Percentiles rank a stretch among this genome's conserved stretches.
Evolutionary conservation across 495 filamentous ascomycete genomes (phyloP).

Genomic region (Penicillium arizonense): DNA sequence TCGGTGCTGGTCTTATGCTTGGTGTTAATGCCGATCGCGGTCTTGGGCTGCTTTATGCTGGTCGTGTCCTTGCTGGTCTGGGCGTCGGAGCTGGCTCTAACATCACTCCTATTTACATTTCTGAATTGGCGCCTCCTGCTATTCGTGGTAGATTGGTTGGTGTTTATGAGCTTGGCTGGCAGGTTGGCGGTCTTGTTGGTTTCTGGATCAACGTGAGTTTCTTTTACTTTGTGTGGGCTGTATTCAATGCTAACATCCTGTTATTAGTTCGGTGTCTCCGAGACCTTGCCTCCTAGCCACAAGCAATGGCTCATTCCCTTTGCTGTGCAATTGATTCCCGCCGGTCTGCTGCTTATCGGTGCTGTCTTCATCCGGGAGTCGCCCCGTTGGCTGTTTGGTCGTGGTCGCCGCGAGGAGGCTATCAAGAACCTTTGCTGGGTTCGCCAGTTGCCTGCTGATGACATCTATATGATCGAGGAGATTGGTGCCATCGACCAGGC

Average conservation of each 20-base stretch:
- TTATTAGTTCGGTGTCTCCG: constrained; percentile 39
- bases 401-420: constrained; percentile 51
- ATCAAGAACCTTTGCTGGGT: constrained; percentile 63
- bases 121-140: constrained; percentile 77
- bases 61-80: constrained; percentile 70
- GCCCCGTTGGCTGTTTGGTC: constrained; percentile 58
- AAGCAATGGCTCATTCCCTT: constrained; percentile 59
- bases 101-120: constrained; percentile 75
- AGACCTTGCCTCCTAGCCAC: constrained; percentile 28
- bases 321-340: constrained; percentile 55
- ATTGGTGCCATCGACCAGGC: constrained; percentile 61
- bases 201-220: constrained; percentile 65
- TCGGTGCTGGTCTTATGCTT: constrained; percentile 65
- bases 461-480: constrained; percentile 69
- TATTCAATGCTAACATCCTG: neutral
- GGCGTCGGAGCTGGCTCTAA: constrained; percentile 77
- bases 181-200: constrained; percentile 69
- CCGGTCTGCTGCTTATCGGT: constrained; percentile 47
- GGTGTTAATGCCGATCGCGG: constrained; percentile 57
- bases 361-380: constrained; percentile 52
- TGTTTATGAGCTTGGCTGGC: constrained; percentile 73
- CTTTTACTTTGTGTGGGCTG: neutral
- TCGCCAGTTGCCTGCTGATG: constrained; percentile 56
- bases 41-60: constrained; percentile 62
- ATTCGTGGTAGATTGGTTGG: constrained; percentile 78